phyloP scores from a whole-genome alignment of 164 flowering plant genomes.

The Chloranthus sessilifolius region DNA sequence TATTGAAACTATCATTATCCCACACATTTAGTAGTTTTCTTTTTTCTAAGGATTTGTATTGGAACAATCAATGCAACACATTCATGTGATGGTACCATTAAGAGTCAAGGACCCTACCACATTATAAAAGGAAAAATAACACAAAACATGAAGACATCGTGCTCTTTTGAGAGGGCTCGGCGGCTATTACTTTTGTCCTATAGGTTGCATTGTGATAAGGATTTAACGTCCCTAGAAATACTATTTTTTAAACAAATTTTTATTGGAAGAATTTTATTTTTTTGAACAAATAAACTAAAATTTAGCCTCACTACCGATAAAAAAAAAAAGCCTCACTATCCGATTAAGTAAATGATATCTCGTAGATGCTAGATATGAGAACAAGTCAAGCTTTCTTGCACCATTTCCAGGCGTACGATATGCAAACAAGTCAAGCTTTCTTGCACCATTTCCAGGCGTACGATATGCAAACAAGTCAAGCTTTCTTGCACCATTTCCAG shows the following conservation, averaged over 20 bases:
- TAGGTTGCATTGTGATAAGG: neutral
- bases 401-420: conserved; percentile 3
- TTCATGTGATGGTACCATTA: neutral
- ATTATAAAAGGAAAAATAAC: neutral
- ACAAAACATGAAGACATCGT: neutral
- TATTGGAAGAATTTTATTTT: too few relatives aligned
- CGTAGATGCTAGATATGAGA: neutral
- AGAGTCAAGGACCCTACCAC: conserved; percentile 1
- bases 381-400: conserved; percentile 1
- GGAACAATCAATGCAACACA: neutral
- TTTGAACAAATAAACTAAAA: too few relatives aligned
- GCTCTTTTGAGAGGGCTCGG: conserved; percentile 3
- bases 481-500: conserved; percentile 5
- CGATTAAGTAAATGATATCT: neutral
- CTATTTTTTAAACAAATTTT: neutral
- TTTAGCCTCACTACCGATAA: too few relatives aligned
- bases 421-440: neutral
- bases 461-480: neutral
- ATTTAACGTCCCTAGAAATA: neutral
- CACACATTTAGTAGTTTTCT: neutral
- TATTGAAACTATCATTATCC: neutral
- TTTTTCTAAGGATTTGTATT: neutral
- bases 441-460: conserved; percentile 4
- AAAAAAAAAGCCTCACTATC: too few relatives aligned
- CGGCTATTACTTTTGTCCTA: neutral